Base-by-base conservation (phyloP, 2,329 filamentous ascomycete species). In the Alternaria ventricosa region DNA sequence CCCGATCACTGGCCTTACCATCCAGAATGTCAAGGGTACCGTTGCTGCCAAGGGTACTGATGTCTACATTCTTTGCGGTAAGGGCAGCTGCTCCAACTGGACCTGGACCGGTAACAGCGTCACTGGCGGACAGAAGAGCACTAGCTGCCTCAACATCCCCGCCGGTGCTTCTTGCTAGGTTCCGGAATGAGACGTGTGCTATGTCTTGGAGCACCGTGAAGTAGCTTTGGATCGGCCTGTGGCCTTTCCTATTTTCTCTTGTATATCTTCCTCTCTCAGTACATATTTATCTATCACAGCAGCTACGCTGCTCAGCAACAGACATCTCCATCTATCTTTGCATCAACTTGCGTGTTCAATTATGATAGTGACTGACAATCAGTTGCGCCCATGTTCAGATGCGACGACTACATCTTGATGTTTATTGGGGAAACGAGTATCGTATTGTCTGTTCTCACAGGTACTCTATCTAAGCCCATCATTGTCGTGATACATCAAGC, bases 51-150 rank as follows among this genome's bases (percentile, higher is more conserved):
- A 70, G 33, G 81, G 76, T 2, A 76, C 75, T 4, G 57, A 84
- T 22, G 75, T 87, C 61, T 86, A 86, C 71, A 85, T 89, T 61
- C 83, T 88, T 13, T 89, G 87, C 69, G 87, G 84, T n/a, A 78
- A 74, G 44, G 85, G 83, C 30, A 81, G 81, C 64, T 87, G 85
- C 78, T 82, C 80, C 6, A 80, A 83, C 77, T 89, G 87, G 85
- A 85, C 81, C 13, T 89, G 86, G 85, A 79, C 75, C 4, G 81
- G 79, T 44, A 82, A 86, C 64, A 63, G 36, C 33, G 56, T 79
- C 46, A 75, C 77, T 27, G 77, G 78, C 25, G 84, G 84, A 30
- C 73, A 77, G 72, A 74, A 71, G 69, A 76, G 71, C 64, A 63
- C 68, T 27, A 71, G 68, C 60, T 81, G 78, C 70, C 45, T 62